Base-by-base conservation (phyloP, 2,329 filamentous ascomycete genomes). In the Fusarium annulatum region DNA sequence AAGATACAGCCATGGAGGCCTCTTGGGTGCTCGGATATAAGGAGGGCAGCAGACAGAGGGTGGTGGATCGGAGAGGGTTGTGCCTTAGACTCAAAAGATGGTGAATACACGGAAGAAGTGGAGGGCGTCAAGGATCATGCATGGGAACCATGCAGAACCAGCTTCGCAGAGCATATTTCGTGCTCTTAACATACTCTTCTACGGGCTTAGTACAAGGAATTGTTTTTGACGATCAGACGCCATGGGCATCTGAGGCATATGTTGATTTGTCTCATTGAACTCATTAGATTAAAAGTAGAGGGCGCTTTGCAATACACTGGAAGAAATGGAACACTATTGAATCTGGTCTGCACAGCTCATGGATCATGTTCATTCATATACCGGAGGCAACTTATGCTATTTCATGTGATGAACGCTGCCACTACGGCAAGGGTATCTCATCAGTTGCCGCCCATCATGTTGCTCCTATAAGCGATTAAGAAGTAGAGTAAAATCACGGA, bases 361-460 rank as follows among this genome's bases (percentile, higher is more conserved):
- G 56, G 12, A 67, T 71, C 58, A 69, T 71, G 61, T 55, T 60
- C 39, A 55, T 67, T 73, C 45, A 48, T 69, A 49, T 70, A 61
- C 52, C 63, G 53, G 43, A 56, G 49, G 30, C 26, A 61, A 61
- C 28, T 56, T 55, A 52, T 49, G 58, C 46, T 64, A 66, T 43
- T 55, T 61, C 38, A 33, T 67, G 48, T 57, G 51, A 72, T 57
- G 65, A 67, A 72, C 36, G 64, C 61, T 69, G 45, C 65, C 52
- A 61, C 36, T 52, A 46, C 39, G 55, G 68, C 61, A 72, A 61
- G 70, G 72, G 65, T 71, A 77, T 77, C 72, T 76, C 57, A 69
- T 76, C 55, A 61, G 53, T 42, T 52, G 34, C 51, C 30, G 39
- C 59, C 46, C 59, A 64, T 72, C 34, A 43, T 71, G 45, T 58